Percentiles rank a stretch among this genome's conserved stretches.
Conservation (phyloP, 2,329 filamentous ascomycete species). For the Pseudogymnoascus sp. region DNA sequence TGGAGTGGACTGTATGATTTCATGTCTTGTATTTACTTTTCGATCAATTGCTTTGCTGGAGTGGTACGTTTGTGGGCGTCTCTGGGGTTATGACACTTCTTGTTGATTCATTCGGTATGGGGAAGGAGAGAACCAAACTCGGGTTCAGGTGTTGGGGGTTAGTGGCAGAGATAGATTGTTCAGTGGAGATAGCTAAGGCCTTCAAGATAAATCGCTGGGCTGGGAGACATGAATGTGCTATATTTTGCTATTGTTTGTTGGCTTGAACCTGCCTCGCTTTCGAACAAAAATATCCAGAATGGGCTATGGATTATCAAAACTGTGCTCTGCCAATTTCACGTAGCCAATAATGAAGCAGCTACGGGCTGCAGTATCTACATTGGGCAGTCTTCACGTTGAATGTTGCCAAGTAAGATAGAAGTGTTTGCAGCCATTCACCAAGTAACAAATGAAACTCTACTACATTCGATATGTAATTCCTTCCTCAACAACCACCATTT, state of each 20-base stretch:
- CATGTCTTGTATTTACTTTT: not conserved
- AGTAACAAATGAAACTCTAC: slow-evolving; percentile 5
- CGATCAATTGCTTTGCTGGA: not conserved
- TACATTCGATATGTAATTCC: slow-evolving; percentile 6
- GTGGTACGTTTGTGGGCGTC: not conserved
- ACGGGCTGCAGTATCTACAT: not conserved
- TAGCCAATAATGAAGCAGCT: not conserved
- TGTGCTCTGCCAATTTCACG: not conserved
- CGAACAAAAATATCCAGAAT: not conserved
- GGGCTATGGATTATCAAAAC: not conserved
- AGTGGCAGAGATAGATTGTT: not conserved
- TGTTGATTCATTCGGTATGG: not conserved
- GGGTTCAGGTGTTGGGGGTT: not conserved
- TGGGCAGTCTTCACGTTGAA: not conserved
- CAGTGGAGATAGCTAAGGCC: not conserved
- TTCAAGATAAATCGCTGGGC: not conserved
- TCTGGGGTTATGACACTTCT: not conserved
- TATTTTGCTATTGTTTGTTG: not conserved
- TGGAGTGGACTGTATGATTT: not conserved
- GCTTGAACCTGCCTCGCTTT: not conserved
- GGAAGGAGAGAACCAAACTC: not conserved
- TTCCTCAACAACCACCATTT: not conserved
- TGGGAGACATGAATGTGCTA: not conserved
- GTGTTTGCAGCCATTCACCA: not conserved
- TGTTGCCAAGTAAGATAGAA: not conserved